These are phyloP conservation scores for Ganoderma resinaceum DNA, from an alignment of 1,284 basidiomycete genomes.

Conservation along the genomic window DNA sequence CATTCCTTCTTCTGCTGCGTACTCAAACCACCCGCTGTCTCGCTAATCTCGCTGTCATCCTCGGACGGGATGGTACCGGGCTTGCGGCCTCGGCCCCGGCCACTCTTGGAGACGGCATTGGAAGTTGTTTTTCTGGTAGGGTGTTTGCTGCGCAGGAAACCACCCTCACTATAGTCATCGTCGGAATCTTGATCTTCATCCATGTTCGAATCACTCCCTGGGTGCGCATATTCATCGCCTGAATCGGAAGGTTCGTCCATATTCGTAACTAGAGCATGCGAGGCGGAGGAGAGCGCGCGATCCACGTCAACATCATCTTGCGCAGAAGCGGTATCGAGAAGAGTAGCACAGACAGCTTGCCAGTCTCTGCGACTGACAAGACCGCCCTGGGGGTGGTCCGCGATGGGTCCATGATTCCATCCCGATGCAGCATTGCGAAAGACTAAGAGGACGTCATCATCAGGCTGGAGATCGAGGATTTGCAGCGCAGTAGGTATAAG, in stretches of 20 bases:
- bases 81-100: neutral
- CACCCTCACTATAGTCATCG: slow-evolving; percentile 43
- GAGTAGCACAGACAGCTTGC: slow-evolving; percentile 74
- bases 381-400: slow-evolving; percentile 12
- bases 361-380: slow-evolving; percentile 68
- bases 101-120: neutral
- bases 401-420: slow-evolving; percentile 48
- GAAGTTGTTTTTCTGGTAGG: neutral
- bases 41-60: neutral
- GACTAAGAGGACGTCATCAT: slow-evolving; percentile 70
- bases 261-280: slow-evolving; percentile 35
- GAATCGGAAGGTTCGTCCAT: slow-evolving; percentile 31
- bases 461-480: slow-evolving; percentile 65
- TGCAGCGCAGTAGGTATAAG: slow-evolving; percentile 69
- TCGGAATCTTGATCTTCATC: slow-evolving; percentile 32
- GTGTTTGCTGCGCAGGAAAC: slow-evolving; percentile 22
- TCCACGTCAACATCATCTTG: slow-evolving; percentile 37
- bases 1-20: slow-evolving; percentile 60
- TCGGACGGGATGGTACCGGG: slow-evolving; percentile 1
- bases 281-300: slow-evolving; percentile 36
- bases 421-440: slow-evolving; percentile 77
- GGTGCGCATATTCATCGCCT: slow-evolving; percentile 34
- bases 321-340: slow-evolving; percentile 50
- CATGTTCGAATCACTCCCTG: neutral
- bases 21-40: slow-evolving; percentile 42